Evolutionary conservation across 768 basidiomycete species (phyloP), one percentile per base, ranked within the genome.

Genomic region (Austroboletus eburneus): DNA sequence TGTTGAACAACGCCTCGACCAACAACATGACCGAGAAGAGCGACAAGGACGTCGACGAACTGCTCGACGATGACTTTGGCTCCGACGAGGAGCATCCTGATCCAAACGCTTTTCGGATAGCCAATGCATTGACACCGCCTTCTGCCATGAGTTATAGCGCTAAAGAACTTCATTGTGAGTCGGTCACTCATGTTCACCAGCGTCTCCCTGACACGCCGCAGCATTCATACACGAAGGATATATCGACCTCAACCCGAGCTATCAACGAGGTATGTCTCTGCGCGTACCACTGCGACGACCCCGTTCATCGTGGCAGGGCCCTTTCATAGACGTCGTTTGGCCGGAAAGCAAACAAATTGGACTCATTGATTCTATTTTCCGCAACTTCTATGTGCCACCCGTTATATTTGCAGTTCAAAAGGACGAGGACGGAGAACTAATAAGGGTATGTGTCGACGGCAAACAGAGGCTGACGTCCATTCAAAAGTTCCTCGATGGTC

Each of bases 291-390:
- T 8, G 1, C 46, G 27, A 33, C 35, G 17, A 7, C 21, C 8
- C 21, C 43, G 24, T 43, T 54, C 41, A 45, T 42, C 40, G 2
- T 44, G 20, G 43, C 32, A 38, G 23, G 20, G 13, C 18, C 41
- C 22, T 18, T 42, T 8, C 42, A 16, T 36, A 90, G 88, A 85
- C 46, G 72, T 91, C 17, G 88, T 91, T 3, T 91, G 89, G 88
- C 73, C 83, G 0, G 75, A 77, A 43, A 61, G 62, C 37, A 89
- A 89, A 55, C 85, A 89, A 55, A 72, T 71, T 50, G 69, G 67
- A 36, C 66, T 80, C 38, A 65, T 80, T 8, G 74, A 78, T 53
- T 79, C 76, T 0, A 67, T 77, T 16, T 76, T 72, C 37, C 68
- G 72, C 45, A 77, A 87, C 69, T 72, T 66, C 68, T 76, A 77